Conservation (phyloP, 768 basidiomycete species). For the Collybia sordida region DNA sequence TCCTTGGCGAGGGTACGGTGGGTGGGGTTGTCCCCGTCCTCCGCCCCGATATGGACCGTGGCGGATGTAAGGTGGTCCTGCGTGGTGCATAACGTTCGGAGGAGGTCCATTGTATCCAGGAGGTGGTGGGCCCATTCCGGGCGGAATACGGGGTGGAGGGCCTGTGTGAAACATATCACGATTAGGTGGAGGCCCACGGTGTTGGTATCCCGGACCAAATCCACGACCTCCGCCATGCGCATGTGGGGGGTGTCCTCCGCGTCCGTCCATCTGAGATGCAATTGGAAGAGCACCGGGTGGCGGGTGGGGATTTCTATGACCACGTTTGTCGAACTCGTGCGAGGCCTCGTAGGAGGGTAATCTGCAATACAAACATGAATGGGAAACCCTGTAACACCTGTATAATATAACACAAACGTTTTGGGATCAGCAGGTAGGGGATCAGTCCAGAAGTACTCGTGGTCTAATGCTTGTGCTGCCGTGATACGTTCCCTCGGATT, state of each 20-base stretch:
- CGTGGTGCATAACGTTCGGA: not conserved
- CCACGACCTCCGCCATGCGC: not conserved
- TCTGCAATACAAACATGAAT: slow-evolving; percentile 31
- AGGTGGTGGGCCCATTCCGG: not conserved
- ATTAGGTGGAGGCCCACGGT: not conserved
- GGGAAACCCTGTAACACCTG: not conserved
- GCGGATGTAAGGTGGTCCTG: not conserved
- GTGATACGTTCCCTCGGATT: slow-evolving; percentile 85
- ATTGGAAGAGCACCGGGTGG: slow-evolving; percentile 4
- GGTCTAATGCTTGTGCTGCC: slow-evolving; percentile 83
- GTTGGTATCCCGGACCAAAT: not conserved
- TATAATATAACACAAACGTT: slow-evolving; percentile 44
- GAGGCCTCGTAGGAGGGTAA: slow-evolving; percentile 79
- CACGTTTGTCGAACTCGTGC: slow-evolving; percentile 57
- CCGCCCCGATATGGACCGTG: no score
- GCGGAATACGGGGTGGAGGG: not conserved
- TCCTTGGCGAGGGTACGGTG: not conserved
- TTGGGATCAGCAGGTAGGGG: slow-evolving; percentile 86
- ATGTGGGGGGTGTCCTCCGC: not conserved
- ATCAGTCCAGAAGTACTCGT: slow-evolving; percentile 93
- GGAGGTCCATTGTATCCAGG: no score
- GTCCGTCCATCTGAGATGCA: not conserved
- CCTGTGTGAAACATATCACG: not conserved
- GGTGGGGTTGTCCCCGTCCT: not conserved
- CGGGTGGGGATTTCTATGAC: slow-evolving; percentile 18